Evolutionary conservation across 768 basidiomycete genomes (phyloP).

Genomic region (Leccinum barrowsii): DNA sequence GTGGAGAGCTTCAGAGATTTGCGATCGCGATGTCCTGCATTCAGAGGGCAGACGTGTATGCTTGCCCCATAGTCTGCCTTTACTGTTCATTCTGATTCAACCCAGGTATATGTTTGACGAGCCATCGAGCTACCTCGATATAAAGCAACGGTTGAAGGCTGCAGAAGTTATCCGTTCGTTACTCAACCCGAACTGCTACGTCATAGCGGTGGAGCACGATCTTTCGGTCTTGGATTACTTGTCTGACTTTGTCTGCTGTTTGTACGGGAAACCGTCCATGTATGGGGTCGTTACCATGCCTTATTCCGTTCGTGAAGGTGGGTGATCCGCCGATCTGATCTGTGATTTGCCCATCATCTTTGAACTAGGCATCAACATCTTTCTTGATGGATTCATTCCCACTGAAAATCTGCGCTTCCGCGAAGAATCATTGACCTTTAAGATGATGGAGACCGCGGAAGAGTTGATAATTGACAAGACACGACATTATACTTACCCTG

Average conservation of each 20-base stretch:
- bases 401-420: slow-evolving; percentile 98
- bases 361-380: slow-evolving; percentile 90
- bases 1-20: slow-evolving; percentile 97
- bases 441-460: slow-evolving; percentile 95
- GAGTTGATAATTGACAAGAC: slow-evolving; percentile 86
- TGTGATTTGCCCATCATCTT: neutral
- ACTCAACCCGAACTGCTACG: slow-evolving; percentile 80
- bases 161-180: slow-evolving; percentile 92
- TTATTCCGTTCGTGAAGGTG: slow-evolving; percentile 95
- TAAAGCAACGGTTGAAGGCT: slow-evolving; percentile 91
- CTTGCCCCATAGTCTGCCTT: slow-evolving; percentile 9
- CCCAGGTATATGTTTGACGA: slow-evolving; percentile 97
- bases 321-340: slow-evolving; percentile 12
- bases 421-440: slow-evolving; percentile 92
- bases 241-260: slow-evolving; percentile 95
- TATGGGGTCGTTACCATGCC: slow-evolving; percentile 99
- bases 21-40: slow-evolving; percentile 98
- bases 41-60: slow-evolving; percentile 92
- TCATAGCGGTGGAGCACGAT: slow-evolving; percentile 98
- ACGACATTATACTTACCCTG: slow-evolving; percentile 84
- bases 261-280: slow-evolving; percentile 96
- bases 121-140: slow-evolving; percentile 96
- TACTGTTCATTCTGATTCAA: slow-evolving; percentile 2
- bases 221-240: slow-evolving; percentile 96
- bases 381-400: slow-evolving; percentile 97